Conservation (phyloP, 2,329 filamentous ascomycete species). For the Fusarium hainanense region DNA sequence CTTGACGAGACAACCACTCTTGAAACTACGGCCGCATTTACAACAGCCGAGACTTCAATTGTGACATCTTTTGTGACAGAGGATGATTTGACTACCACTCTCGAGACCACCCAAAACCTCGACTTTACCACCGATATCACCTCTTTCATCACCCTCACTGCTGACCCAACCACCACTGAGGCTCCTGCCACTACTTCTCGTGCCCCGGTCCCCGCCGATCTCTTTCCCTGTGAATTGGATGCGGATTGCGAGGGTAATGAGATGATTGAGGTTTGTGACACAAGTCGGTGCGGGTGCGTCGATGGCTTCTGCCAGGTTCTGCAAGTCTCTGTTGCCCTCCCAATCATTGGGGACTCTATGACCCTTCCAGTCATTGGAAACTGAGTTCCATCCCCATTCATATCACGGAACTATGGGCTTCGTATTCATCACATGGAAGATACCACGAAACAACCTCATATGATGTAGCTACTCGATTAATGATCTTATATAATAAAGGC, state of each 20-base stretch:
- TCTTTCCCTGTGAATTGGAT: background rate
- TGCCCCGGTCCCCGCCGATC: background rate
- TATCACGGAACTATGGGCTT: background rate
- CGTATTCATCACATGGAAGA: background rate
- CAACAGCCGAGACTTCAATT: background rate
- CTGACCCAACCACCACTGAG: background rate
- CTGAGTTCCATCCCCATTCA: background rate
- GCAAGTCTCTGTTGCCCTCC: background rate
- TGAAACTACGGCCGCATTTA: background rate
- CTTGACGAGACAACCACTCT: background rate
- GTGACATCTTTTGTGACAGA: background rate
- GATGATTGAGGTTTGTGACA: background rate
- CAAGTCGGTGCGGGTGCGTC: background rate
- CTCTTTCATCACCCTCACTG: background rate
- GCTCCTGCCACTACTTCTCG: background rate
- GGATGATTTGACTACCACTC: background rate
- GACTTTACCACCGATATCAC: conserved; percentile 4
- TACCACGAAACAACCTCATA: background rate
- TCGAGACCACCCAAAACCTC: background rate
- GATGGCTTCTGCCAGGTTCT: background rate
- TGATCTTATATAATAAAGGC: too few relatives aligned
- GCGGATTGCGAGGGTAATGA: too few relatives aligned
- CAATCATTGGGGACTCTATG: background rate
- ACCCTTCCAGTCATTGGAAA: background rate
- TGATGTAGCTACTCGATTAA: background rate